Base-by-base conservation (phyloP, 768 basidiomycete species). In the Hypholoma fasciculare region DNA sequence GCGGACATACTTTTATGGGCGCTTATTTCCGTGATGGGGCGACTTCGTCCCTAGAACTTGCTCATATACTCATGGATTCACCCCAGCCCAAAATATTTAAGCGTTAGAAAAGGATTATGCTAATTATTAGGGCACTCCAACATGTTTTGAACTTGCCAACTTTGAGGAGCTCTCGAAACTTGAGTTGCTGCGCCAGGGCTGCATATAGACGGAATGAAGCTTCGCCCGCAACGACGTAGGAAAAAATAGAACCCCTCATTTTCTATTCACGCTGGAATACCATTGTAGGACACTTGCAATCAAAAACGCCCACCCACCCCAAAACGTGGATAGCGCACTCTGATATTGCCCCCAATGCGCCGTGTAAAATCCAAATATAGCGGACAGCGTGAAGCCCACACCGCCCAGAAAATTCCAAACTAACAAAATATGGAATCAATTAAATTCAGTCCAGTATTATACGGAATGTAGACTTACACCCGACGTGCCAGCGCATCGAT, bases 321-420 rank as follows among this genome's bases (percentile, higher is more conserved):
- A 86, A 63, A 83, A 86, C 0, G 85, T 86, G 6, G 74, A 74
- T 44, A 83, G 66, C 7, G 77, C 74, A 65, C 82, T 83, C 65
- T 86, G 77, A 61, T 84, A 86, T 40, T 74, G 72, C 14, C 72
- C 76, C 19, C 74, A 71, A 14, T 63, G 65, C 52, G 64, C 67
- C 8, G 23, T 49, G 75, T 78, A 52, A 37, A 79, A 86, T 0
- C 85, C 85, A 13, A 86, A 71, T 4, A 81, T 83, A 8, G 84
- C 85, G 57, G 82, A 86, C 1, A 83, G 67, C n/a, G 76, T 78
- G 73, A 87, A 88, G 6, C 85, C 85, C 5, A 84, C 58, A 0
- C 77, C 80, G 11, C 86, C 85, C 26, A 87, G 66, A 20, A 84
- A 73, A 62, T 88, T 88, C 85, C 85, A 86, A 36, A 85, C 79